Base-by-base conservation (phyloP, 2,329 filamentous ascomycete species). In the Delphinella strobiligena region DNA sequence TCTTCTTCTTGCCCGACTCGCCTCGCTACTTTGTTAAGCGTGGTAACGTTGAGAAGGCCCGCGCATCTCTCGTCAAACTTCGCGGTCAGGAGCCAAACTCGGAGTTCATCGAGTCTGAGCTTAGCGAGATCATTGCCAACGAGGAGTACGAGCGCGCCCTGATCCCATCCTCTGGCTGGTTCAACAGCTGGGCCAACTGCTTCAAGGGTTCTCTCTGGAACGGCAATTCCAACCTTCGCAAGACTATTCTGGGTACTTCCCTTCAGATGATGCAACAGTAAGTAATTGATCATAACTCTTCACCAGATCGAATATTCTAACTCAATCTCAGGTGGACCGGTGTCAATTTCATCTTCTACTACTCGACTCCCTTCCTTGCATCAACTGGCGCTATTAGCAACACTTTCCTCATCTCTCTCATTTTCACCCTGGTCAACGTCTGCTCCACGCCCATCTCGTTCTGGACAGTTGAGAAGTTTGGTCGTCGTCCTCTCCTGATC, bases 351-450 rank as follows among this genome's bases (percentile, higher is more conserved):
- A 84, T 91, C 70, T 91, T 88, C 69, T 61, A 62, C 55, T 68
- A 62, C 67, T 85, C 82, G 27, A 87, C 83, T 24, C 76, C 82
- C 44, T 93, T 93, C 76, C 82, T 93, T 66, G 64, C 82, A 63
- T 77, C 78, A 17, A 79, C 82, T 19, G 80, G 80, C 49, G 81
- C 82, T 19, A 85, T 93, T 53, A 50, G 58, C 45, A 80, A 93
- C 69, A 70, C 75, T 32, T 93, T 93, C 74, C 61, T 93, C 51
- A 87, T 91, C 58, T 82, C 79, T 43, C 71, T 93, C 56, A 74
- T 93, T 66, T 89, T 85, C 61, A 91, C 82, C 47, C 73, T 91
- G 39, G 83, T 93, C 68, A 93, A 93, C 66, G 83, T 91, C 46
- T 72, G 65, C 63, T 89, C 83, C 30, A 93, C 87, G 1, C 86